These are phyloP conservation scores for Salix udensis DNA, from an alignment of 345 rosid species.

Conservation along the genomic window DNA sequence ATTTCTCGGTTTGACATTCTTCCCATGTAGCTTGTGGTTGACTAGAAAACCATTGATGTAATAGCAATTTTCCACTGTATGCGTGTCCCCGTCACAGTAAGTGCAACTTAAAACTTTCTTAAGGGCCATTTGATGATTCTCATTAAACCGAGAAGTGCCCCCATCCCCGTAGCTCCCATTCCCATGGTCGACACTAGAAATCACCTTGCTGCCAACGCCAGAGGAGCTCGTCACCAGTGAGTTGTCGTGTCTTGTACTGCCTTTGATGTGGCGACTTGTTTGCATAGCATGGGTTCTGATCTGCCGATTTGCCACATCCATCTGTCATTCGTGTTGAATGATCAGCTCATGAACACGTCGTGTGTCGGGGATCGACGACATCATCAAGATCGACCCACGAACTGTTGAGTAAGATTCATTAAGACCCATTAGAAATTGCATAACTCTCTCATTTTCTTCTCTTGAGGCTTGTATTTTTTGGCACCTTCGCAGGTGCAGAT, in stretches of 20 bases:
- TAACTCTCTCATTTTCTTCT: neutral
- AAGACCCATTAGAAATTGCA: slow-evolving; percentile 14
- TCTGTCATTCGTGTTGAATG: neutral
- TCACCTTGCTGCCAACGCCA: too few relatives aligned
- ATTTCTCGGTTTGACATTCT: neutral
- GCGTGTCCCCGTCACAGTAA: neutral
- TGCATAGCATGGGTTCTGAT: neutral
- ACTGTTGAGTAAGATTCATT: neutral
- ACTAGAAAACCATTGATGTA: neutral
- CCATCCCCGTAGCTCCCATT: too few relatives aligned
- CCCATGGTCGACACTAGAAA: neutral
- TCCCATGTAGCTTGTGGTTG: neutral
- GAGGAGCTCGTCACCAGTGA: neutral
- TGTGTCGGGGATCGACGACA: neutral
- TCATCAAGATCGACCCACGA: neutral
- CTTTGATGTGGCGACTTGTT: too few relatives aligned
- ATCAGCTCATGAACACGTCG: neutral
- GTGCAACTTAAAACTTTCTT: neutral
- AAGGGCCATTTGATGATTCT: too few relatives aligned
- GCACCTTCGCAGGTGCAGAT: neutral
- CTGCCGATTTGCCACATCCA: neutral
- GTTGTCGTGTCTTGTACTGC: too few relatives aligned
- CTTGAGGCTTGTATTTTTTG: neutral
- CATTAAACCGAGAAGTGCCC: too few relatives aligned
- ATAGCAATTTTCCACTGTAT: neutral